Percentiles rank a stretch among this genome's conserved stretches.
Conservation (phyloP, 768 basidiomycete genomes). For the Lentinula guzmanii region DNA sequence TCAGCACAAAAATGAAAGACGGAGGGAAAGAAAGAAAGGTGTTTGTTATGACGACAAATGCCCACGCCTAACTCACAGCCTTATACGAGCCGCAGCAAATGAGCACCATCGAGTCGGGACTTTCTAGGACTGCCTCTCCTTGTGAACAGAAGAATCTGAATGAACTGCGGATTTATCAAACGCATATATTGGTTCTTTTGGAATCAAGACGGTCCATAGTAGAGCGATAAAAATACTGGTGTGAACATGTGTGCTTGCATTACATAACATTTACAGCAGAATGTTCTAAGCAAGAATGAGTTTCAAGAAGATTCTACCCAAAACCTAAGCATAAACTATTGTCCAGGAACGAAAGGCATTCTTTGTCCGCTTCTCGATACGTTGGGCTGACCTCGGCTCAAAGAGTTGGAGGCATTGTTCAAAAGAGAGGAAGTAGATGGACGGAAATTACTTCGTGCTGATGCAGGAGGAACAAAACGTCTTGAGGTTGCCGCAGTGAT, state of each 20-base stretch:
- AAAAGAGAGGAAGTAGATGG: constrained; percentile 14
- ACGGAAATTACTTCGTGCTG: constrained; percentile 8
- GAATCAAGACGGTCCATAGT: too few species aligned
- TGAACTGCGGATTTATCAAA: too few species aligned
- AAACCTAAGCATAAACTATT: neutral
- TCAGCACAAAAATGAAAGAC: neutral
- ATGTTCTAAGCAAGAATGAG: neutral
- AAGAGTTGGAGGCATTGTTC: constrained; percentile 20
- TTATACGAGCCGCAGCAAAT: neutral
- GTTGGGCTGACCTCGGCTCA: constrained; percentile 13
- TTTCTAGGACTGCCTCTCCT: too few species aligned
- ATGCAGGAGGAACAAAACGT: constrained; percentile 21
- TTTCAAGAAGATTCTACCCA: neutral
- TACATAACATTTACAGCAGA: neutral
- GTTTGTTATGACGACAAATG: neutral
- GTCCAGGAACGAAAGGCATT: constrained; percentile 42
- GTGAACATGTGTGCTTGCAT: too few species aligned
- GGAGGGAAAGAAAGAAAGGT: neutral
- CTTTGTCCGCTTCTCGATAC: constrained; percentile 35
- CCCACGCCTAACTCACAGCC: neutral
- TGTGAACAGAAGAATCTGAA: too few species aligned
- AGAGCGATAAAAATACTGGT: too few species aligned
- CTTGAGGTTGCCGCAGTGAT: neutral
- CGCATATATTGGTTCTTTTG: too few species aligned
- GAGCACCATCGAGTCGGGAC: neutral